phyloP scores from a whole-genome alignment of 331 rosid species.

The Quercus phellos region DNA sequence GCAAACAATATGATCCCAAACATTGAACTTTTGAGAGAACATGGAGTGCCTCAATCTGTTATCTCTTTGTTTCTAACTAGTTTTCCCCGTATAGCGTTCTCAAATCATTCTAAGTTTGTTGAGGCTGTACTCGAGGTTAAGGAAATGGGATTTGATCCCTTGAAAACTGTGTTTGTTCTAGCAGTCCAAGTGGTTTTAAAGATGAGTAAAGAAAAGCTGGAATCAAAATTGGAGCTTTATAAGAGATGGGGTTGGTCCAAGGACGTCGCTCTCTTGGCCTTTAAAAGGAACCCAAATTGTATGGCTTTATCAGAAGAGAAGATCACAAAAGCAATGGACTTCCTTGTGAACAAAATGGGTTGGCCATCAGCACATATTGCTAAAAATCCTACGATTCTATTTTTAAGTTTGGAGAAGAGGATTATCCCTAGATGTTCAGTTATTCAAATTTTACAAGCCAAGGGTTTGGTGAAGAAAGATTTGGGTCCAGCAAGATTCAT shows the following conservation, averaged over 20 bases:
- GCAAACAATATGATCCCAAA: background rate
- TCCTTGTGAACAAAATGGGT: slow-evolving; percentile 18
- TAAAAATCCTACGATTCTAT: background rate
- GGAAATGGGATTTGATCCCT: background rate
- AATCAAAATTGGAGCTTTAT: background rate
- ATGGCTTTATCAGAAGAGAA: background rate
- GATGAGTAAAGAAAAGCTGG: background rate
- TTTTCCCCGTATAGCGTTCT: background rate
- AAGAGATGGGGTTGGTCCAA: background rate
- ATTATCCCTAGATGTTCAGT: slow-evolving; percentile 17
- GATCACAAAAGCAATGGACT: background rate
- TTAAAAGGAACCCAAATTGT: background rate
- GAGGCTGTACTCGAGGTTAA: background rate
- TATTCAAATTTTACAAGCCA: slow-evolving; percentile 3
- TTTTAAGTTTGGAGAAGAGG: slow-evolving; percentile 20
- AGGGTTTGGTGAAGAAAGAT: background rate
- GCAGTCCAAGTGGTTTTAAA: background rate
- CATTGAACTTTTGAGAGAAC: background rate
- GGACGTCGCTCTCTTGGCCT: background rate
- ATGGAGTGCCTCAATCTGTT: background rate
- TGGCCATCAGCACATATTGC: background rate
- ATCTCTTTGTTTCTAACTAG: background rate
- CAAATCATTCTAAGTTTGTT: background rate
- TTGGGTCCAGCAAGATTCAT: background rate
- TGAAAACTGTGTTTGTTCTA: background rate